phyloP scores from a whole-genome alignment of 176 grass and related monocot species.

The Olyra latifolia region DNA sequence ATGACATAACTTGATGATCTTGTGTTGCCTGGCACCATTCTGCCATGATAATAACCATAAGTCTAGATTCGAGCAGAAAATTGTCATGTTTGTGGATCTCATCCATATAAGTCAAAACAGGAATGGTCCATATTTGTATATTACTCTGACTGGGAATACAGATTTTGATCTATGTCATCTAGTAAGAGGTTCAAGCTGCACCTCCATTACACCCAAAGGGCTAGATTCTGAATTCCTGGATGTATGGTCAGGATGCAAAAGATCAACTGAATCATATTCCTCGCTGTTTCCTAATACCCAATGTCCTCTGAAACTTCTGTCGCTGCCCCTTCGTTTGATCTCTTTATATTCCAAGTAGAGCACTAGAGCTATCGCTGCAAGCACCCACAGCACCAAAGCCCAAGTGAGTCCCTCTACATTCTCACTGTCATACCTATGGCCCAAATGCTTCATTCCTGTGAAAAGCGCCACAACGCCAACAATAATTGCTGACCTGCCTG shows the following conservation, averaged over 20 bases:
- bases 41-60: slow-evolving; percentile 11
- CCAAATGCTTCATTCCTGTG: slow-evolving; percentile 90
- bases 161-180: slow-evolving; percentile 47
- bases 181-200: slow-evolving; percentile 76
- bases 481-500: slow-evolving; percentile 69
- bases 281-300: slow-evolving; percentile 85
- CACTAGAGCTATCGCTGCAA: slow-evolving; percentile 56
- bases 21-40: slow-evolving; percentile 32
- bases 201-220: slow-evolving; percentile 60
- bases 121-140: slow-evolving; percentile 28
- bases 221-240: slow-evolving; percentile 53
- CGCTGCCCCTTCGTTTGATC: slow-evolving; percentile 35
- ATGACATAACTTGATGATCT: slow-evolving; percentile 31
- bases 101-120: slow-evolving; percentile 23
- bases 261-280: slow-evolving; percentile 83
- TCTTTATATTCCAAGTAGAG: slow-evolving; percentile 79
- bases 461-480: slow-evolving; percentile 70
- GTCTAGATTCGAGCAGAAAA: slow-evolving; percentile 22
- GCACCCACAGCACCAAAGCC: slow-evolving; percentile 78
- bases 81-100: neutral
- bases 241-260: slow-evolving; percentile 60
- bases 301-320: slow-evolving; percentile 50
- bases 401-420: slow-evolving; percentile 83
- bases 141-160: slow-evolving; percentile 9
- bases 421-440: slow-evolving; percentile 76